Base-by-base conservation (phyloP, 2,329 filamentous ascomycete species). In the Pyrenochaeta sp. region DNA sequence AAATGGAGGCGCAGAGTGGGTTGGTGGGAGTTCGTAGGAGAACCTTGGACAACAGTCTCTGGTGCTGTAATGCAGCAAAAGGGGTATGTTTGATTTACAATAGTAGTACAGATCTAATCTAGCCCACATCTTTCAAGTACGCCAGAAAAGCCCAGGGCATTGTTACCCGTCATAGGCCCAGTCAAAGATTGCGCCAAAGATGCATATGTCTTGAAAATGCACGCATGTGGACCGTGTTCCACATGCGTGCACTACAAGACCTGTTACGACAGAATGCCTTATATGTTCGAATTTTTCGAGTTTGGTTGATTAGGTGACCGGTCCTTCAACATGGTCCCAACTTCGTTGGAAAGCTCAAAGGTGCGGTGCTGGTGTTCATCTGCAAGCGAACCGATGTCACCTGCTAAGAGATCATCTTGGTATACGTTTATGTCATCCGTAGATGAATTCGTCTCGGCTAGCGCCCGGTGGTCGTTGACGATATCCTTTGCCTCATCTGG, bases 1-100 rank as follows among this genome's bases (percentile, higher is more conserved):
- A 31, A 66, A 76, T 46, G 77, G 68, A 15, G 67, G 68, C 2
- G 64, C 63, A 3, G 63, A 66, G 44, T 69, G 35, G 44, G 42
- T 67, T 47, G 66, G 63, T 21, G 64, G 64, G 5, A 56, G 45
- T 41, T 44, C 35, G 31, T 51, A 49, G 51, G 15, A 14, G 21
- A 5, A 15, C 18, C 18, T 9, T 20, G 18, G 23, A 27, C 4
- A 27, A 5, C 4, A 5, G 9, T 27, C 9, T 4, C 23, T 27
- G 9, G 4, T 27, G 23, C 23, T 37, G 35, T 18, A 20, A 14
- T 37, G 17, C 35, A 37, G 15, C 35, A 17, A 9, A 21, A 10
- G 20, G 17, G 17, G 20, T 6, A 32, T 44, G 14, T 44, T 10
- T 7, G 4, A 45, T 29, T 15, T 46, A 45, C 37, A 47, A 41